Evolutionary conservation across 495 filamentous ascomycete species (phyloP).

Genomic region (Letharia columbiana): DNA sequence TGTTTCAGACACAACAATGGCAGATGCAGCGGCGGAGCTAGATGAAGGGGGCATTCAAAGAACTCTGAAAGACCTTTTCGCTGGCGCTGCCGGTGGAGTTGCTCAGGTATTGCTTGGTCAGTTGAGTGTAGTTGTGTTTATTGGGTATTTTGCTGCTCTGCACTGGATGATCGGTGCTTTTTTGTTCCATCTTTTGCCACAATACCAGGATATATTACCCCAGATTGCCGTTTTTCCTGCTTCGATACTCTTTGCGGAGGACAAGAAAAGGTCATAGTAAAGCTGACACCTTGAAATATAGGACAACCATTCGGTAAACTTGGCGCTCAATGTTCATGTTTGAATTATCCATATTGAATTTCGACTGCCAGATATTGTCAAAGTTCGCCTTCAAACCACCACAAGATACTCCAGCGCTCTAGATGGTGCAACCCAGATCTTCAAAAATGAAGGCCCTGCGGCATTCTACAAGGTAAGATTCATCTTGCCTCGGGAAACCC

Average conservation of each 20-base stretch:
- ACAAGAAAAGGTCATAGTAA: background rate
- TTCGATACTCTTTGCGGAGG: background rate
- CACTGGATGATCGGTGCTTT: too few relatives aligned
- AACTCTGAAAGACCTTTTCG: constrained; percentile 85
- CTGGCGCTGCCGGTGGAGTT: constrained; percentile 84
- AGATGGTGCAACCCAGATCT: constrained; percentile 73
- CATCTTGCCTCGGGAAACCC: background rate
- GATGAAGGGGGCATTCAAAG: constrained; percentile 35
- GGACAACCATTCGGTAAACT: constrained; percentile 80
- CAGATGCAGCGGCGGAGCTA: constrained; percentile 22
- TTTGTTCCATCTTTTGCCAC: background rate
- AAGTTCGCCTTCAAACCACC: constrained; percentile 91
- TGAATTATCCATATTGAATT: background rate
- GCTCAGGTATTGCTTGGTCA: constrained; percentile 91
- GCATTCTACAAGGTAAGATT: constrained; percentile 79
- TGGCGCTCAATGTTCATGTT: background rate
- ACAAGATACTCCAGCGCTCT: constrained; percentile 70
- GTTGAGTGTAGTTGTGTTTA: constrained; percentile 25
- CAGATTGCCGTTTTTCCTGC: background rate
- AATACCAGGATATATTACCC: background rate
- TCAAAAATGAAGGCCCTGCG: constrained; percentile 73
- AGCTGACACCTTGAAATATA: constrained; percentile 29
- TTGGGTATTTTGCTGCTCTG: background rate
- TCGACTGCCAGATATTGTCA: constrained; percentile 69
- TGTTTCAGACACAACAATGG: background rate